A percentile compares a stretch with the other conserved stretches of the same genome.
Conservation (phyloP, 768 basidiomycete species). For the Boletus reticulatus region DNA sequence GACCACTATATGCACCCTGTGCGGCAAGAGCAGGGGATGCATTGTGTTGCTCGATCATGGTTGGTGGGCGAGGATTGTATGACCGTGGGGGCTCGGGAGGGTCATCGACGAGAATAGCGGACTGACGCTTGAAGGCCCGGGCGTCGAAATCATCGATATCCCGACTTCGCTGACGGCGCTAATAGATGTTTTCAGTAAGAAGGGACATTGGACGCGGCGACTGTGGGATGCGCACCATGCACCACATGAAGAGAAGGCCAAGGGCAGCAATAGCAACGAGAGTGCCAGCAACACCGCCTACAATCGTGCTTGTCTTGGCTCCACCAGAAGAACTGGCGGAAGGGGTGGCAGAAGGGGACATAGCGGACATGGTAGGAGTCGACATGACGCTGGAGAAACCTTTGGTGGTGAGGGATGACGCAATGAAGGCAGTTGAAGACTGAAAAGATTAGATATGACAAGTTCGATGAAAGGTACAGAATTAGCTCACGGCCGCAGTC, state of each 20-base stretch:
- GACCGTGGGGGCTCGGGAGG: slow-evolving; percentile 39
- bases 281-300: slow-evolving; percentile 47
- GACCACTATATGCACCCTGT: slow-evolving; percentile 16
- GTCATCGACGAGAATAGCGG: slow-evolving; percentile 58
- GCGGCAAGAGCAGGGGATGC: slow-evolving; percentile 27
- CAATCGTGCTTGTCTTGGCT: slow-evolving; percentile 26
- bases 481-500: slow-evolving; percentile 20
- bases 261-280: slow-evolving; percentile 40
- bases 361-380: not conserved
- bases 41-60: slow-evolving; percentile 57
- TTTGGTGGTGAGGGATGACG: not conserved
- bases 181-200: slow-evolving; percentile 5
- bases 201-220: not conserved
- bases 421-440: not conserved
- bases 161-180: slow-evolving; percentile 43
- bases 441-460: not conserved
- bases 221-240: slow-evolving; percentile 37
- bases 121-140: slow-evolving; percentile 59
- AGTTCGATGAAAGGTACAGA: not conserved
- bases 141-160: slow-evolving; percentile 49
- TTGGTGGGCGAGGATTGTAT: slow-evolving; percentile 58
- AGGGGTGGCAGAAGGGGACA: slow-evolving; percentile 22
- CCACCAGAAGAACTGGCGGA: slow-evolving; percentile 36
- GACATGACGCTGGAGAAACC: not conserved
- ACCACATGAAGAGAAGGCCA: slow-evolving; percentile 43